A percentile compares a stretch with the other conserved stretches of the same genome.
Conservation (phyloP, 2,329 filamentous ascomycete species). For the Claviceps humidiphila region DNA sequence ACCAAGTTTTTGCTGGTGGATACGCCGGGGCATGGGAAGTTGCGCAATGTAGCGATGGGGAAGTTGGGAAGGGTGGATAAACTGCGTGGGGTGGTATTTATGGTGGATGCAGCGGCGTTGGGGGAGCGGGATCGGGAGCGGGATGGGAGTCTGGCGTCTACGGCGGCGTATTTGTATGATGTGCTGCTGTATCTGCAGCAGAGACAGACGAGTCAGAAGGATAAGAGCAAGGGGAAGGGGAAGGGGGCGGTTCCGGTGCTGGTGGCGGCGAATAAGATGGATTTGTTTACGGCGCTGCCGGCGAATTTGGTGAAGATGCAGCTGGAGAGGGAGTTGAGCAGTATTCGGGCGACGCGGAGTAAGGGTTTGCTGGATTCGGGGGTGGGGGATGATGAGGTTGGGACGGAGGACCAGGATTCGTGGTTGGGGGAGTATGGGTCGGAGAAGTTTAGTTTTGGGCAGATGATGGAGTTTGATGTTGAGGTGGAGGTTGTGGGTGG, state of each 20-base stretch:
- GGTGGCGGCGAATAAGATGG: constrained; percentile 87
- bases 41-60: constrained; percentile 56
- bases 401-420: constrained; percentile 60
- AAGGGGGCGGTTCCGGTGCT: constrained; percentile 51
- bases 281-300: constrained; percentile 86
- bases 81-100: constrained; percentile 65
- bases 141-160: constrained; percentile 42
- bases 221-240: constrained; percentile 19
- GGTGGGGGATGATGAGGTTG: constrained; percentile 49
- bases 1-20: constrained; percentile 68
- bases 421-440: constrained; percentile 75
- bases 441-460: constrained; percentile 62
- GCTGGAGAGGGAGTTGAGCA: constrained; percentile 69
- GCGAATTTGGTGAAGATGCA: constrained; percentile 58
- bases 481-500: constrained; percentile 67
- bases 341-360: constrained; percentile 61
- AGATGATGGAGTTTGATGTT: constrained; percentile 74
- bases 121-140: constrained; percentile 32
- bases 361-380: constrained; percentile 76
- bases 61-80: constrained; percentile 31
- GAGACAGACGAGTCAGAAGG: constrained; percentile 40
- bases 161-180: constrained; percentile 80
- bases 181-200: constrained; percentile 73
- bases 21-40: constrained; percentile 90
- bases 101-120: constrained; percentile 72